Base-by-base conservation (phyloP, 2,329 filamentous ascomycete genomes). In the Fusarium acutatum region DNA sequence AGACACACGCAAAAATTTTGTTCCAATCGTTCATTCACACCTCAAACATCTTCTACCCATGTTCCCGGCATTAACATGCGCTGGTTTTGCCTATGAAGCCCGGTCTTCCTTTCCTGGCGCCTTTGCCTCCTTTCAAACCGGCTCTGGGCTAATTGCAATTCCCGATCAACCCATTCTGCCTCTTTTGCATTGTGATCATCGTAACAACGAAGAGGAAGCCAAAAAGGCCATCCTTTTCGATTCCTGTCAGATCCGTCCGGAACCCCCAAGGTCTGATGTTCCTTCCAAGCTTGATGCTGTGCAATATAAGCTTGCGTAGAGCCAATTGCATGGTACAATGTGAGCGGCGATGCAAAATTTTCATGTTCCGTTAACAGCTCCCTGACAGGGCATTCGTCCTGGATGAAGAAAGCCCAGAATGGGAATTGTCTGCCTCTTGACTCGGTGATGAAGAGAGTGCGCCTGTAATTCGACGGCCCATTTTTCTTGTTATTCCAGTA, bases 51-150 rank as follows among this genome's bases (percentile, higher is more conserved):
- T 12, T 59, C 34, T 6, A 50, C 11, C 56, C 56, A 59, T 6
- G 20, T 8, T 32, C 56, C 43, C 4, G 43, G 34, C 34, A 50
- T 59, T 11, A 12, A 1, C 28, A 28, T 11, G 5, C 1, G 0
- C 11, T 28, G 14, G 14, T 30, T 18, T 5, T 6, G 9, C 40
- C 18, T 26, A 12, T 35, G 6, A 7, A 20, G 4, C 3, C 9
- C 47, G 1, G 26, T 1, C 17, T 71, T 66, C 8, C 6, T 18
- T 9, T 30, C 9, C 24, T 56, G 69, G 1, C 37, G 61, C 15
- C 35, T 52, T 8, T 69, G 60, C 7, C 17, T 70, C 6, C 60
- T 22, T 14, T 61, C 56, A 35, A 62, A 71, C 2, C 66, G 60
- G 10, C 15, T 50, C 8, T 66, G 11, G 22, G 28, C 41, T 0